These are phyloP conservation scores for Vitis hybrid DNA, from an alignment of 177 flowering plant species.

Conservation along the genomic window DNA sequence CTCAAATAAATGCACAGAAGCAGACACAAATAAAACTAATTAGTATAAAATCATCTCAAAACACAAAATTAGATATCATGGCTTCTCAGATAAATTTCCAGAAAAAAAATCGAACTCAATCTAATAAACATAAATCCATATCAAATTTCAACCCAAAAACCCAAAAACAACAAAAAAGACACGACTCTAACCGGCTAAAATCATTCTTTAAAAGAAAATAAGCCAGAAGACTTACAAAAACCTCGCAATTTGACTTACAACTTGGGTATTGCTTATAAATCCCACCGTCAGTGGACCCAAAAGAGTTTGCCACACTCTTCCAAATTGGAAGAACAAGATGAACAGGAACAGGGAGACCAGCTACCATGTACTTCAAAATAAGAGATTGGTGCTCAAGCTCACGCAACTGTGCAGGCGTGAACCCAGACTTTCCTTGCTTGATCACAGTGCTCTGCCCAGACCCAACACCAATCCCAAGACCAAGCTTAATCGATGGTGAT, in stretches of 20 bases:
- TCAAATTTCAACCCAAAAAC: conserved; percentile 4
- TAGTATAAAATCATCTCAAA: not conserved
- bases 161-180: not conserved
- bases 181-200: not conserved
- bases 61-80: not conserved
- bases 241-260: conserved; percentile 9
- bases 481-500: conserved; percentile 14
- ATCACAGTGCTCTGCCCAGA: not conserved
- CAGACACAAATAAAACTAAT: not conserved
- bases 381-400: conserved; percentile 31
- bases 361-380: conserved; percentile 21
- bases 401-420: conserved; percentile 26
- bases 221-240: not conserved
- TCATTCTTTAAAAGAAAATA: not conserved
- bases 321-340: conserved; percentile 30
- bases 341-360: conserved; percentile 32
- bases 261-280: conserved; percentile 15
- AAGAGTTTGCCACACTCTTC: conserved; percentile 22
- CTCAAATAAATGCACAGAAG: not conserved
- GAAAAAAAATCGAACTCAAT: not conserved
- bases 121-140: not conserved
- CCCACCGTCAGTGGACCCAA: conserved; percentile 1
- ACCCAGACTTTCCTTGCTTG: conserved; percentile 7
- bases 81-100: not conserved
- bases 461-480: conserved; percentile 21